A percentile compares a stretch with the other conserved stretches of the same genome.
phyloP scores from a whole-genome alignment of 495 filamentous ascomycete species.

The Chaetomidium leptoderma region DNA sequence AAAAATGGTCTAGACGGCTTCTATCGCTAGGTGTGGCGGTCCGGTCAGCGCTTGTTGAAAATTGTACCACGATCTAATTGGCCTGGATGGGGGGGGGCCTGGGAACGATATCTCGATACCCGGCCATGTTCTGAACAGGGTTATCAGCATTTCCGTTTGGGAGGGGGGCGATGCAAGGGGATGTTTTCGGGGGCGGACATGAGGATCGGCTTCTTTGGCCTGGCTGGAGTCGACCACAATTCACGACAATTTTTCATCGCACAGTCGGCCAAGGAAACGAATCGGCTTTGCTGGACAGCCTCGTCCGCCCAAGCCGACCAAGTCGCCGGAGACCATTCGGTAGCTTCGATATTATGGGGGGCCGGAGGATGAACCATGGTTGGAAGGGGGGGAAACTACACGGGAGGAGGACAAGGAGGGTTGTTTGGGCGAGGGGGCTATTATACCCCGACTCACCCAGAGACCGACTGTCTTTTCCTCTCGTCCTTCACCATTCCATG shows the following conservation, averaged over 20 bases:
- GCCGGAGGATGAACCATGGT: neutral
- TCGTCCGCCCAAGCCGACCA: neutral
- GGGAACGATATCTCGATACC: conserved; percentile 3
- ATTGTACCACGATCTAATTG: conserved; percentile 4
- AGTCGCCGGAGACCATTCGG: neutral
- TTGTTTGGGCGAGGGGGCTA: conserved; percentile 7
- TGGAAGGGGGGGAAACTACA: neutral
- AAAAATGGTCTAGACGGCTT: conserved; percentile 26
- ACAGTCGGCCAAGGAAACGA: neutral
- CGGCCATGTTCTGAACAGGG: conserved; percentile 10
- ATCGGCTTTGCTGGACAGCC: neutral
- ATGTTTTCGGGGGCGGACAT: neutral
- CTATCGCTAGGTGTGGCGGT: conserved; percentile 23
- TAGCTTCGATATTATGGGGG: neutral
- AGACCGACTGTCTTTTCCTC: neutral
- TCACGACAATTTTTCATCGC: neutral
- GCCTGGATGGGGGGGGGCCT: neutral
- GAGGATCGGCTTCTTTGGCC: neutral
- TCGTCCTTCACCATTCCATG: neutral
- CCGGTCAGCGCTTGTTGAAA: conserved; percentile 37
- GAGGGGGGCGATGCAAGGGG: conserved; percentile 5
- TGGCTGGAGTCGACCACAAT: neutral
- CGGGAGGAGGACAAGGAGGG: neutral
- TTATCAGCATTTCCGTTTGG: conserved; percentile 17
- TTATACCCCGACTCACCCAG: neutral